Conservation (phyloP, 768 basidiomycete genomes). For the Lanmaoa rubissima region DNA sequence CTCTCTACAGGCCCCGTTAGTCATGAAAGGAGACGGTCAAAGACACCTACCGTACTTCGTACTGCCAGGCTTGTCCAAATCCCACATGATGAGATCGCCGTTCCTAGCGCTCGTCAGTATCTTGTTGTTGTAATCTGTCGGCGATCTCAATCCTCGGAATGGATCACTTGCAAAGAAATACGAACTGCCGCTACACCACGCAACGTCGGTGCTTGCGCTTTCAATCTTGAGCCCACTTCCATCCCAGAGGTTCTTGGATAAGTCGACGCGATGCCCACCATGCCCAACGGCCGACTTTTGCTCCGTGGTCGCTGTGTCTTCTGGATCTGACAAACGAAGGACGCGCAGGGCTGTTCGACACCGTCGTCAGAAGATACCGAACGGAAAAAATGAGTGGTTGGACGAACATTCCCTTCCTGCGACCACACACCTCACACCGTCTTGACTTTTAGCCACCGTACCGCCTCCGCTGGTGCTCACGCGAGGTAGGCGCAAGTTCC, state of each 20-base stretch:
- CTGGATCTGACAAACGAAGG: conserved; percentile 53
- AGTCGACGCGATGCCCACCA: conserved; percentile 68
- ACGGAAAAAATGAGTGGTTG: not conserved
- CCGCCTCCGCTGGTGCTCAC: conserved; percentile 64
- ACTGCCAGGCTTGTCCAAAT: conserved; percentile 61
- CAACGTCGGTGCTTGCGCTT: conserved; percentile 74
- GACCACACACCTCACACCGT: conserved; percentile 65
- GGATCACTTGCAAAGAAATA: conserved; percentile 5
- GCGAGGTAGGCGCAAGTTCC: conserved; percentile 59
- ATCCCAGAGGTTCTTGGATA: conserved; percentile 75
- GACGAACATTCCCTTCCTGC: conserved; percentile 75
- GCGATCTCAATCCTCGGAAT: not conserved
- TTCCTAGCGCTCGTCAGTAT: conserved; percentile 78
- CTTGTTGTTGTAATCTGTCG: conserved; percentile 66
- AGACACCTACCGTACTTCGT: conserved; percentile 64
- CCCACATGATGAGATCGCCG: conserved; percentile 84
- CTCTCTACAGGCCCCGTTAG: conserved; percentile 48
- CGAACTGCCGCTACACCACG: conserved; percentile 73
- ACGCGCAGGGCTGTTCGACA: conserved; percentile 52
- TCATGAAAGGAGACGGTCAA: conserved; percentile 3
- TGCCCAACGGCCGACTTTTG: conserved; percentile 53
- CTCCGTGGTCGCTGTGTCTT: conserved; percentile 39
- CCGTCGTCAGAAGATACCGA: conserved; percentile 7
- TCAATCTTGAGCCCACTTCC: conserved; percentile 77
- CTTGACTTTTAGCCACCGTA: conserved; percentile 63